Percentiles rank a stretch among this genome's conserved stretches.
phyloP scores from a whole-genome alignment of 2,329 filamentous ascomycete genomes.

The Cryphonectria japonica region DNA sequence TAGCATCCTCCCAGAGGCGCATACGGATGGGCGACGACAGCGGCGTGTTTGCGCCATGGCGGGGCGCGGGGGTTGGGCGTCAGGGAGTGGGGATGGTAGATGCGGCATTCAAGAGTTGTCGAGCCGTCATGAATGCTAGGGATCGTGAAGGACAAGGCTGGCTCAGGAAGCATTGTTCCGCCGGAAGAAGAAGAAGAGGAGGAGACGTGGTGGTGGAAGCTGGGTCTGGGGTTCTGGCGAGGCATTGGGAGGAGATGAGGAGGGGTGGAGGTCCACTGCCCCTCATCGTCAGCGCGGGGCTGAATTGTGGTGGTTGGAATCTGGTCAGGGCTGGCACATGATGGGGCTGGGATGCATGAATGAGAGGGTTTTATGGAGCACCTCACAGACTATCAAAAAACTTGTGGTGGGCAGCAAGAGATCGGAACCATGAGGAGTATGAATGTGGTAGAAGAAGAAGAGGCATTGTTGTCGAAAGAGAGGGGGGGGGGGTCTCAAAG shows the following conservation, averaged over 20 bases:
- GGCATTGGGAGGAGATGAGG: background rate
- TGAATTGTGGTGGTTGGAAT: background rate
- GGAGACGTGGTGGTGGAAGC: constrained; percentile 1
- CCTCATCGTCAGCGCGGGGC: background rate
- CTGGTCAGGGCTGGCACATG: background rate
- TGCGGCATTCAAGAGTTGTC: constrained; percentile 74
- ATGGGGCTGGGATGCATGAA: background rate
- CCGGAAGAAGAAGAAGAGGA: background rate
- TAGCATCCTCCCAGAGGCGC: constrained; percentile 83
- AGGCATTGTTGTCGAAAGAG: background rate
- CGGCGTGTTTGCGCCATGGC: constrained; percentile 54
- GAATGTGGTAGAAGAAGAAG: background rate
- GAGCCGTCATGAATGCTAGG: constrained; percentile 88
- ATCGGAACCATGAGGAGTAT: background rate
- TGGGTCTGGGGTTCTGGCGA: constrained; percentile 2
- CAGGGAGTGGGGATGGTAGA: constrained; percentile 71
- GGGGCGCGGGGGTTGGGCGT: constrained; percentile 38
- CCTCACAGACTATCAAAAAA: background rate
- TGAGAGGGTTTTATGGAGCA: background rate
- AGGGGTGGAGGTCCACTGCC: background rate
- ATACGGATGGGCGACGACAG: constrained; percentile 86
- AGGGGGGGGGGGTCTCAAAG: background rate
- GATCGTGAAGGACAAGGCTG: constrained; percentile 71
- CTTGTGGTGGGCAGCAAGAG: background rate
- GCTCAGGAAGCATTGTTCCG: constrained; percentile 55